These are phyloP conservation scores for Wickerhamiella slavikovae DNA, from an alignment of 805 yeast genomes.

Conservation along the genomic window DNA sequence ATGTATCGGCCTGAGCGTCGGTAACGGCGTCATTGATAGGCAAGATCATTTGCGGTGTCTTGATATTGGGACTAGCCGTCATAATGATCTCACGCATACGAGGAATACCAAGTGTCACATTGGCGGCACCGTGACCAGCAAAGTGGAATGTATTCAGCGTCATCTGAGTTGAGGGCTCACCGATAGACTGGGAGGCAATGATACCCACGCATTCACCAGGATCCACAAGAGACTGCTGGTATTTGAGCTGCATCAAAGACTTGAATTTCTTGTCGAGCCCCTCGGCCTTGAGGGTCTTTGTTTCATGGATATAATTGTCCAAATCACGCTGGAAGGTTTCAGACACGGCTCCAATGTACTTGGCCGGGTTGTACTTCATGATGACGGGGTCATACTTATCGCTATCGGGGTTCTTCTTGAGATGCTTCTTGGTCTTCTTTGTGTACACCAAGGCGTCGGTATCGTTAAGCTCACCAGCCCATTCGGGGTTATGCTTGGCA, in stretches of 20 bases:
- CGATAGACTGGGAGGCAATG: constrained; percentile 93
- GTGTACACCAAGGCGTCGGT: constrained; percentile 61
- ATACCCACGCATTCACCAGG: constrained; percentile 99
- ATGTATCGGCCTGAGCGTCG: constrained; percentile 76
- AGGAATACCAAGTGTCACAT: constrained; percentile 97
- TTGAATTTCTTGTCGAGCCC: constrained; percentile 68
- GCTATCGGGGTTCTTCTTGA: constrained; percentile 30
- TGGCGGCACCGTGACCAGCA: constrained; percentile 99
- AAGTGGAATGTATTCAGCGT: constrained; percentile 92
- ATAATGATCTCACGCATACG: constrained; percentile 99
- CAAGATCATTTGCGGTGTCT: constrained; percentile 97
- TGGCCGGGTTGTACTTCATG: constrained; percentile 70
- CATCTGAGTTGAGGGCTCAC: constrained; percentile 99
- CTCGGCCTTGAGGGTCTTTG: constrained; percentile 20
- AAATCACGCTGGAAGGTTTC: constrained; percentile 70
- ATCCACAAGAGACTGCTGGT: constrained; percentile 83
- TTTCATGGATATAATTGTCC: constrained; percentile 42
- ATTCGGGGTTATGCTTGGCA: constrained; percentile 70
- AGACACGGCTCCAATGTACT: constrained; percentile 80
- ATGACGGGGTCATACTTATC: constrained; percentile 73
- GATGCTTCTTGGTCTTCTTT: constrained; percentile 59
- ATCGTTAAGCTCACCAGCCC: constrained; percentile 52
- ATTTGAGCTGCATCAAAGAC: constrained; percentile 93
- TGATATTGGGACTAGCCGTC: constrained; percentile 92
- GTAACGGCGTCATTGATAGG: constrained; percentile 65